Conservation (phyloP, 2,329 filamentous ascomycete genomes). For the Fusarium succisae region DNA sequence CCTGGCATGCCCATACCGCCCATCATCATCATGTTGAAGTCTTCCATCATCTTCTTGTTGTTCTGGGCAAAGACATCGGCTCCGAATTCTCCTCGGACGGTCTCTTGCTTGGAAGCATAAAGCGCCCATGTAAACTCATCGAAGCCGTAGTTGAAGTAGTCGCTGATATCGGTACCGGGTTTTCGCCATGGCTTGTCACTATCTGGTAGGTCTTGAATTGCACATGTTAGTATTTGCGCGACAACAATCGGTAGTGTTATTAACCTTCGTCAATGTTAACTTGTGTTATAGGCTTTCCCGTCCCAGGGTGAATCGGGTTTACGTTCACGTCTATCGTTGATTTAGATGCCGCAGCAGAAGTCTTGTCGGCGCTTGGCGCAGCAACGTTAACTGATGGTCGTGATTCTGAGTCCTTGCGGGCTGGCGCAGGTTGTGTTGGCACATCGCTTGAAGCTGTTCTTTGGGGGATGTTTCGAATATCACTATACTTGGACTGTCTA, state of each 20-base stretch:
- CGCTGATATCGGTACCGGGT: slow-evolving; percentile 91
- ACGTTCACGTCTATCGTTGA: slow-evolving; percentile 87
- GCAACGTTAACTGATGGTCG: slow-evolving; percentile 47
- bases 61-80: slow-evolving; percentile 70
- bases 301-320: slow-evolving; percentile 79
- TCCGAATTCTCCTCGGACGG: slow-evolving; percentile 78
- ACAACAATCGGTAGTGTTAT: background rate
- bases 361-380: slow-evolving; percentile 59
- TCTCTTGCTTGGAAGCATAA: slow-evolving; percentile 89
- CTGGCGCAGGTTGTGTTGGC: slow-evolving; percentile 55
- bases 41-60: slow-evolving; percentile 82
- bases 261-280: slow-evolving; percentile 76
- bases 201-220: slow-evolving; percentile 68
- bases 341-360: slow-evolving; percentile 74
- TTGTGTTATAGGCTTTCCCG: slow-evolving; percentile 83
- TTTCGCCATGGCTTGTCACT: slow-evolving; percentile 96
- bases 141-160: slow-evolving; percentile 99
- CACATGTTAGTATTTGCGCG: slow-evolving; percentile 4
- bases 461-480: slow-evolving; percentile 72
- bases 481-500: slow-evolving; percentile 70
- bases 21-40: slow-evolving; percentile 76
- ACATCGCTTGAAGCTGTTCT: slow-evolving; percentile 64
- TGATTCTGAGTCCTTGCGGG: slow-evolving; percentile 58
- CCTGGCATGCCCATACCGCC: slow-evolving; percentile 57
- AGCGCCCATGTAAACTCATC: slow-evolving; percentile 98